Percentiles rank a stretch among this genome's conserved stretches.
Evolutionary conservation across 2,329 filamentous ascomycete species (phyloP).

Genomic region (Dactylellina drechsleri): DNA sequence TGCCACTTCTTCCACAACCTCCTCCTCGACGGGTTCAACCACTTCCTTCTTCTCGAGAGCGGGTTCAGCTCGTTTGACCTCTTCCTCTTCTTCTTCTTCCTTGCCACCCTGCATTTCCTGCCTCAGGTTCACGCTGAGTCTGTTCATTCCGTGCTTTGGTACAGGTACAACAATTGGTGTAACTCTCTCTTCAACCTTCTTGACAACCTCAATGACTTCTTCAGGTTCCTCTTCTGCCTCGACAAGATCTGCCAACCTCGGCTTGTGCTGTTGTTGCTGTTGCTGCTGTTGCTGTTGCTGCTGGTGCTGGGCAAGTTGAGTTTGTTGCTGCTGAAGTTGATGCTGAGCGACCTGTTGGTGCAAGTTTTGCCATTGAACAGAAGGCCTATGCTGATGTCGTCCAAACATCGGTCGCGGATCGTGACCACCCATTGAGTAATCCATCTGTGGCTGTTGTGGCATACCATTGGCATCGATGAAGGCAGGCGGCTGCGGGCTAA

Average conservation of each 20-base stretch:
- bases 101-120: constrained; percentile 58
- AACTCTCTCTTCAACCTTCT: constrained; percentile 19
- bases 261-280: constrained; percentile 28
- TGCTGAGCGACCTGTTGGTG: constrained; percentile 48
- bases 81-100: constrained; percentile 56
- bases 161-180: constrained; percentile 57
- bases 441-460: constrained; percentile 28
- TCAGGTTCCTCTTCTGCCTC: constrained; percentile 51
- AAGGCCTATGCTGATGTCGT: constrained; percentile 50
- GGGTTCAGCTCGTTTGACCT: constrained; percentile 33
- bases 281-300: constrained; percentile 54
- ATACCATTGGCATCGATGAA: constrained; percentile 54
- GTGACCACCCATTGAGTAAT: constrained; percentile 50
- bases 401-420: constrained; percentile 52
- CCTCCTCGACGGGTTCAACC: constrained; percentile 9
- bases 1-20: background rate
- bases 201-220: background rate
- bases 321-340: constrained; percentile 46
- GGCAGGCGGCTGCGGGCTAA: constrained; percentile 46
- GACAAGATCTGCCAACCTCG: constrained; percentile 38
- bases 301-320: constrained; percentile 51
- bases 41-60: constrained; percentile 37
- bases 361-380: constrained; percentile 51
- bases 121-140: constrained; percentile 57
- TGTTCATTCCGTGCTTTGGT: constrained; percentile 58